Base-by-base conservation (phyloP, 768 basidiomycete species). In the Panaeolus cyanescens region DNA sequence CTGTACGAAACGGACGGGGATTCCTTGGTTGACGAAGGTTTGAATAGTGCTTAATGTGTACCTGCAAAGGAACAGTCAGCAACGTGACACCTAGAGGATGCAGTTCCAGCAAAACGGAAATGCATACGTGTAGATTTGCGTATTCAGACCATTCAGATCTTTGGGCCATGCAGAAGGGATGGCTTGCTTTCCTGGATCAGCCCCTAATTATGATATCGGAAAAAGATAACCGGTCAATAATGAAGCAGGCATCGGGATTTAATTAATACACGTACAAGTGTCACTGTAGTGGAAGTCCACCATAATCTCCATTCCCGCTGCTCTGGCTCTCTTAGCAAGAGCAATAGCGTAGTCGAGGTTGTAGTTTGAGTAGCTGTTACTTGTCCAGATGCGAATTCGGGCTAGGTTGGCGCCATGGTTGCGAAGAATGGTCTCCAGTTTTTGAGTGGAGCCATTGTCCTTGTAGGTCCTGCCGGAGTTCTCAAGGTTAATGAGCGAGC, bases 281-380 rank as follows among this genome's bases (percentile, higher is more conserved):
- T 88, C 86, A 67, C 85, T 86, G 68, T 81, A 87, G 64, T 89
- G 86, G 50, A 88, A 68, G 64, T 89, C 85, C 9, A 89, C 74
- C 39, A 81, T 68, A 13, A 89, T 66, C 10, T 75, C 74, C 83
- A 88, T 79, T 10, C 85, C 85, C 10, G 83, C 84, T 10, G 83
- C 84, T 40, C 75, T 78, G 45, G 83, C 81, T 9, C 86, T 75
- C 71, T 85, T 85, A 5, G 81, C 86, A 37, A 87, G 71, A 0
- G 77, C 76, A 22, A 89, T 74, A 0, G 79, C 85, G 64, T 86
- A 85, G 34, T 67, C 72, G 58, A 85, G 68, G 63, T 80, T 83
- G 67, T 87, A 87, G 22, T 80, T 69, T 1, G 75, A 67, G 55
- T 77, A 76, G 61, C 77, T 77, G n/a, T 83, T 84, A 62, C 84